Percentiles rank a stretch among this genome's conserved stretches.
These are phyloP conservation scores for Myochromella boudieri DNA, from an alignment of 768 basidiomycete genomes.

Conservation along the genomic window DNA sequence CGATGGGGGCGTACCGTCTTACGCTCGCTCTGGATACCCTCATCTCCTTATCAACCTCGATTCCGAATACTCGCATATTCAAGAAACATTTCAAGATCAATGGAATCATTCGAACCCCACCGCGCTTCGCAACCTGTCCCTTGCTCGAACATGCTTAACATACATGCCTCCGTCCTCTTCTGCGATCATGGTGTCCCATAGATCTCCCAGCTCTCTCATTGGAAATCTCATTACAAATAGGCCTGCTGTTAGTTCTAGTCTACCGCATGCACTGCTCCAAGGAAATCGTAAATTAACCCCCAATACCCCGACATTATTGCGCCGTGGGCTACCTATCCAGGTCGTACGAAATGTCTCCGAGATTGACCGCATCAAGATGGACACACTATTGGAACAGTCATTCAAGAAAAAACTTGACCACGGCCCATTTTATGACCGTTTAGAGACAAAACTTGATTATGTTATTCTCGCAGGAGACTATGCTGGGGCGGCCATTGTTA, in stretches of 20 bases:
- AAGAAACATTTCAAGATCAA: constrained; percentile 73
- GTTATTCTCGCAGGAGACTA: constrained; percentile 95
- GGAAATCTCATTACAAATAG: constrained; percentile 98
- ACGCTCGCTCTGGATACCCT: constrained; percentile 91
- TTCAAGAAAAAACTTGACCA: constrained; percentile 76
- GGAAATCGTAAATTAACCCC: constrained; percentile 82
- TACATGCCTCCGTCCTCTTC: constrained; percentile 95
- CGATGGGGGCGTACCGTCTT: constrained; percentile 96
- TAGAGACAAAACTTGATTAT: constrained; percentile 82
- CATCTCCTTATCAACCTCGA: constrained; percentile 94
- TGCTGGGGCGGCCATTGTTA: constrained; percentile 92
- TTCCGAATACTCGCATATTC: constrained; percentile 84
- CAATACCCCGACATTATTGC: constrained; percentile 90
- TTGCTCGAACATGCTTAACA: constrained; percentile 82
- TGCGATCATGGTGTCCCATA: constrained; percentile 96
- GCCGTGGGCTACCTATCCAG: constrained; percentile 84
- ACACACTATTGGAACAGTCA: constrained; percentile 80
- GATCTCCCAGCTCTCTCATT: constrained; percentile 92
- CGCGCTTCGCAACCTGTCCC: constrained; percentile 78
- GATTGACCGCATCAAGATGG: constrained; percentile 76
- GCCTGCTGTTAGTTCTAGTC: constrained; percentile 91
- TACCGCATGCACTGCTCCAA: constrained; percentile 91
- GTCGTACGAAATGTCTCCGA: constrained; percentile 71
- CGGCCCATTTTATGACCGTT: constrained; percentile 73
- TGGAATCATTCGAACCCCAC: constrained; percentile 85